Evolutionary conservation across 805 yeast genomes (phyloP), one percentile per base, ranked within the genome.

Genomic region (Yamadazyma laniorum): DNA sequence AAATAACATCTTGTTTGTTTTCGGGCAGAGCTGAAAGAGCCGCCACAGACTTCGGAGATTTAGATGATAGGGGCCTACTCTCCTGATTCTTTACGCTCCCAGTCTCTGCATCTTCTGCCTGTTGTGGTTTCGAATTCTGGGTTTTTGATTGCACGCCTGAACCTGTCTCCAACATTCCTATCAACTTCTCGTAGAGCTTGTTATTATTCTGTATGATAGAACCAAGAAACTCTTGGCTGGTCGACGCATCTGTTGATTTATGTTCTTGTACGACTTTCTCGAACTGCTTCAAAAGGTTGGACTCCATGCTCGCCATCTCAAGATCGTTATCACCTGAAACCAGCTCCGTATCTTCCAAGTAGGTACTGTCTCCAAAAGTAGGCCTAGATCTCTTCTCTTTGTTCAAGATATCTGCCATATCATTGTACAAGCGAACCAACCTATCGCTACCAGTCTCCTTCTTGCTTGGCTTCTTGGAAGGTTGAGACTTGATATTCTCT

Each of bases 331-430:
- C 13, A 9, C n/a, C 29, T 26, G 13, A 26, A 8, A 26, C 15
- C 29, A 15, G 13, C 3, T 34, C 36, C 13, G n/a, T 18, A 13
- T 34, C 25, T 6, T 26, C 25, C 7, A 8, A 7, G 9, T 25
- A 23, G 11, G 12, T n/a, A 9, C 6, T 16, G 7, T 16, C 29
- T 15, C 25, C 29, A 5, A 9, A 26, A 8, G 7, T 5, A 3
- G 25, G 30, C 5, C 30, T 26, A 4, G 27, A 18, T 14, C 30
- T 42, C 17, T 34, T 29, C 12, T 38, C 39, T 26, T 38, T 42
- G 31, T 45, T 37, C n/a, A 45, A 34, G 16, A 45, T 35, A 11
- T 34, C 44, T 2, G 49, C 49, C 49, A 45, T 45, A 25, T 42
- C 49, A 26, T 45, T 45, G 29, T 45, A 45, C 34, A 45, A 32